A percentile compares a stretch with the other conserved stretches of the same genome.
These are phyloP conservation scores for Solanum medicagineum DNA, from an alignment of 257 asterid species.

Conservation along the genomic window DNA sequence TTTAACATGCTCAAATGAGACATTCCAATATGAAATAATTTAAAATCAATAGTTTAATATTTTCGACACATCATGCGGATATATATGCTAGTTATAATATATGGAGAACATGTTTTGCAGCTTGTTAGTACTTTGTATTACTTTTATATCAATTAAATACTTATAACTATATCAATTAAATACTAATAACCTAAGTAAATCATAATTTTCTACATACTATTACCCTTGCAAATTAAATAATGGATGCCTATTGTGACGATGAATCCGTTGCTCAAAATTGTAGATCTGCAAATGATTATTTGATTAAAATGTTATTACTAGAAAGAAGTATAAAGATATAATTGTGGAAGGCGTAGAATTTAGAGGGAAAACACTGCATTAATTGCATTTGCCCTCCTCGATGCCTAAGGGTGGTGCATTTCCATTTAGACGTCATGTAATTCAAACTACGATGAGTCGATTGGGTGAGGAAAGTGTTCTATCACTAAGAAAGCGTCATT, in stretches of 20 bases:
- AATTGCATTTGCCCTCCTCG: background rate
- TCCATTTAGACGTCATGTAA: background rate
- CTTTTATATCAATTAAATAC: background rate
- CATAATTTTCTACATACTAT: too few species aligned
- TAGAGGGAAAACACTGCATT: background rate
- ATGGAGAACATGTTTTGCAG: background rate
- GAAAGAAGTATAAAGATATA: too few species aligned
- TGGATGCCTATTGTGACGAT: background rate
- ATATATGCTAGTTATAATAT: background rate
- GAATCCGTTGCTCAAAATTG: background rate
- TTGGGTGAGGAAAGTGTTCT: background rate
- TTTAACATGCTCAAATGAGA: too few species aligned
- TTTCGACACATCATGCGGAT: too few species aligned
- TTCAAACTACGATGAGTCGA: background rate
- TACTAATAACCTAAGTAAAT: too few species aligned
- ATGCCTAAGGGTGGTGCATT: background rate
- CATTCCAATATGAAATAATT: too few species aligned
- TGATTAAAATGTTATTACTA: background rate
- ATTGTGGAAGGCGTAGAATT: background rate
- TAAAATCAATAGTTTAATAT: too few species aligned
- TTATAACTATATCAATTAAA: background rate
- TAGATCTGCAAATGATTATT: background rate
- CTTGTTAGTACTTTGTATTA: background rate
- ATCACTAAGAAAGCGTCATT: background rate
- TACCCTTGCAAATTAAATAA: background rate